Percentiles rank a stretch among this genome's conserved stretches.
These are phyloP conservation scores for Botryotinia convoluta DNA, from an alignment of 2,329 filamentous ascomycete species.

Conservation along the genomic window DNA sequence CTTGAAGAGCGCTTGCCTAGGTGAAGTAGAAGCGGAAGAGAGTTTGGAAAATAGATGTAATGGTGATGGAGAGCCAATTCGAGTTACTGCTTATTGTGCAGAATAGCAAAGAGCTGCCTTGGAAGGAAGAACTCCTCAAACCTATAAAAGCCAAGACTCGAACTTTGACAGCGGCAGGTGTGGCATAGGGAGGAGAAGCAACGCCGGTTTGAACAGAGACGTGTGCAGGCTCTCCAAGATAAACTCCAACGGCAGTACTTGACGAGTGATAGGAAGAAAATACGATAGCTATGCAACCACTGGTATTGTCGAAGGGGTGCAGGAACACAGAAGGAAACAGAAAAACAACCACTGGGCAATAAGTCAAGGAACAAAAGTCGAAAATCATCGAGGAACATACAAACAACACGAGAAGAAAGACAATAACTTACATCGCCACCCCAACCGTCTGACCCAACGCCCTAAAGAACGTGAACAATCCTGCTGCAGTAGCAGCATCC, in stretches of 20 bases:
- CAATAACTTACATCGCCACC: conserved; percentile 41
- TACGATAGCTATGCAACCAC: neutral
- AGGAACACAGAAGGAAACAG: neutral
- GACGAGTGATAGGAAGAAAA: neutral
- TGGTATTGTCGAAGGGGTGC: accelerated
- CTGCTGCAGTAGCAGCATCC: conserved; percentile 57
- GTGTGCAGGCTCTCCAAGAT: neutral
- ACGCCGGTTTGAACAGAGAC: too few relatives aligned
- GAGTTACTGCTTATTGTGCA: too few relatives aligned
- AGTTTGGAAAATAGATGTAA: neutral
- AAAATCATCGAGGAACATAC: neutral
- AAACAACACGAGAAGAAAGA: neutral
- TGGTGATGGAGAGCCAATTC: neutral
- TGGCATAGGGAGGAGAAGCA: neutral
- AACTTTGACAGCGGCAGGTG: neutral
- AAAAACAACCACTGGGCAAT: too few relatives aligned
- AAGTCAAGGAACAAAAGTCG: neutral
- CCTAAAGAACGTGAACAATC: conserved; percentile 65
- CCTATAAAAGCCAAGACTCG: neutral
- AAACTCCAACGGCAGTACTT: neutral
- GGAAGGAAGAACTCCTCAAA: neutral
- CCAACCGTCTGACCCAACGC: conserved; percentile 48
- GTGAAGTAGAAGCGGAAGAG: too few relatives aligned
- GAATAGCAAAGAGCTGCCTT: neutral
- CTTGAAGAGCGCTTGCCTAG: neutral